A percentile compares a stretch with the other conserved stretches of the same genome.
Conservation (phyloP, 73 alveolate genomes). For the Tetrahymena malaccensis region DNA sequence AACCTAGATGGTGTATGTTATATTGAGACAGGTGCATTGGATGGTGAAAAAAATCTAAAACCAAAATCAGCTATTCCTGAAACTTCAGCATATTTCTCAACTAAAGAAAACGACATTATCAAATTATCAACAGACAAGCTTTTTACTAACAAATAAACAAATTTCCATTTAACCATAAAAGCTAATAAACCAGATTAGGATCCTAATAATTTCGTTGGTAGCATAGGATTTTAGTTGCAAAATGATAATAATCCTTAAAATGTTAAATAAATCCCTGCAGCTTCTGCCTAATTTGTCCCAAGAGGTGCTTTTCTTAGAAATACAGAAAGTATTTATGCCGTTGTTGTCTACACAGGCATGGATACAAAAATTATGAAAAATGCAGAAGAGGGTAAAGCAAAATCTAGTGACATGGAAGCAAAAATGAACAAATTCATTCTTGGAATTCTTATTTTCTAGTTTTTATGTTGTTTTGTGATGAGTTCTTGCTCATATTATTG, state of each 20-base stretch:
- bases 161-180: not conserved
- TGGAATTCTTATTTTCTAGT: conserved; percentile 34
- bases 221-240: not conserved
- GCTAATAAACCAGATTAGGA: not conserved
- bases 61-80: conserved; percentile 51
- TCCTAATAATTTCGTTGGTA: not conserved
- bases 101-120: not conserved
- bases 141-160: not conserved
- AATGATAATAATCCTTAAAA: not conserved
- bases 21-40: conserved; percentile 70
- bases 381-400: conserved; percentile 84
- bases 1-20: conserved; percentile 54
- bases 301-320: conserved; percentile 91
- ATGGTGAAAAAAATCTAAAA: conserved; percentile 81
- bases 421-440: conserved; percentile 38
- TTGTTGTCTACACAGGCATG: conserved; percentile 89
- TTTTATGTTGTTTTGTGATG: conserved; percentile 7
- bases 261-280: not conserved
- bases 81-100: not conserved
- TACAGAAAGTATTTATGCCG: conserved; percentile 80
- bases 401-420: conserved; percentile 62
- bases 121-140: not conserved
- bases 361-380: conserved; percentile 94
- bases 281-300: conserved; percentile 49
- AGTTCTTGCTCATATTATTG: conserved; percentile 21